Evolutionary conservation across 768 basidiomycete genomes (phyloP), one percentile per base, ranked within the genome.

Genomic region (Steccherinum ochraceum): DNA sequence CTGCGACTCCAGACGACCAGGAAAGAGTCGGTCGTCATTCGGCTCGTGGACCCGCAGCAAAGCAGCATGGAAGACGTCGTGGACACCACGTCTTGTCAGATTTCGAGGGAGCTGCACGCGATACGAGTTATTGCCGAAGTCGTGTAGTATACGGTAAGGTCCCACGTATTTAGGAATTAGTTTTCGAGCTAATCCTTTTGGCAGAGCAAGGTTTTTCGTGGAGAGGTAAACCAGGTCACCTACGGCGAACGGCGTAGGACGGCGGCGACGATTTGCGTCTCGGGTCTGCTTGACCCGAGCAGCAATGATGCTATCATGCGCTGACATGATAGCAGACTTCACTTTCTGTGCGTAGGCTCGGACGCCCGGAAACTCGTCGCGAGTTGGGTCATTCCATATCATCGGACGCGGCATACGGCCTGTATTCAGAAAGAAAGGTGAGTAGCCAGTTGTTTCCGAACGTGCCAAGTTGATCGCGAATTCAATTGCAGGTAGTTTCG

Each of bases 111-210:
- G 42, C 3, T 68, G 54, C 0, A 75, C 50, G 3, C 12, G 56
- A 52, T 69, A 73, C 0, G 49, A 0, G 61, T 68, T 1, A 47
- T 64, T 3, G 48, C 55, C 0, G 59, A 56, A 18, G 50, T 19
- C 1, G 51, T 56, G 16, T 0, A 59, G 1, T 0, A 74, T 63
- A 1, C 54, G 45, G 46, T 65, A 75, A 0, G 72, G 75, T 4
- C 75, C 71, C 11, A 75, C 60, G 49, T 55, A 74, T 26, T 67
- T 67, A 0, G 69, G 74, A 0, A 63, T 24, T 0, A 76, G 54
- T 45, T 74, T 75, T 4, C 56, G n/a, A 0, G 69, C 69, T 2
- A 63, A 41, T 5, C 62, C 65, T 24, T 66, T 68, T 3, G 66
- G 71, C 7, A 72, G 25, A 1, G 53, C 30, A 0, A 76, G 50